Conservation (phyloP, 768 basidiomycete species). For the Ramaria sp. region DNA sequence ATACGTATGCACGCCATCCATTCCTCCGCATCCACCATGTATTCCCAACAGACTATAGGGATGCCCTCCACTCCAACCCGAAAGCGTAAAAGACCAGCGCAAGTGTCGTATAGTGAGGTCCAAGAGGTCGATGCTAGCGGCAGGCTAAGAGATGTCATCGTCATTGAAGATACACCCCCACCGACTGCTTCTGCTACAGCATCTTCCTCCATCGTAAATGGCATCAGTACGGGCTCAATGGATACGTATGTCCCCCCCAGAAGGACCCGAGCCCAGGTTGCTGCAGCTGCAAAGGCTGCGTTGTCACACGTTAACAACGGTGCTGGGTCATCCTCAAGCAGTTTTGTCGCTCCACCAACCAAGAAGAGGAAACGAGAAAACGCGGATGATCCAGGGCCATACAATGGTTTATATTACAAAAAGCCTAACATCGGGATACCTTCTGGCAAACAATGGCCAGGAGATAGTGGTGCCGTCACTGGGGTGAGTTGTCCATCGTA, state of each 20-base stretch:
- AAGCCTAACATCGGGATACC: slow-evolving; percentile 30
- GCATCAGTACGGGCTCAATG: slow-evolving; percentile 6
- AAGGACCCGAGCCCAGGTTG: slow-evolving; percentile 75
- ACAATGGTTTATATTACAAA: slow-evolving; percentile 7
- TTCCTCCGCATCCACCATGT: slow-evolving; percentile 6
- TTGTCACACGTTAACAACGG: slow-evolving; percentile 33
- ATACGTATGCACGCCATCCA: slow-evolving; percentile 9
- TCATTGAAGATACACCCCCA: slow-evolving; percentile 86
- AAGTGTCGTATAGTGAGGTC: slow-evolving; percentile 80
- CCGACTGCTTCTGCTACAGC: slow-evolving; percentile 31
- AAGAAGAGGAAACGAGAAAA: slow-evolving; percentile 82
- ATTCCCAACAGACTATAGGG: slow-evolving; percentile 9
- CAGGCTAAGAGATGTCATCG: slow-evolving; percentile 73
- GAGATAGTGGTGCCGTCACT: slow-evolving; percentile 48
- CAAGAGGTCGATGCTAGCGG: slow-evolving; percentile 78
- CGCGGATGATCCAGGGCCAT: slow-evolving; percentile 43
- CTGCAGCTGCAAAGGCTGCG: slow-evolving; percentile 67
- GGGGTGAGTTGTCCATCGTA: slow-evolving; percentile 48
- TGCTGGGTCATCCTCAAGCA: slow-evolving; percentile 30
- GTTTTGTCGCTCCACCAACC: slow-evolving; percentile 53
- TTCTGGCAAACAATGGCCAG: slow-evolving; percentile 56
- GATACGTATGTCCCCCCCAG: slow-evolving; percentile 54
- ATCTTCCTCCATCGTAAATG: slow-evolving; percentile 59
- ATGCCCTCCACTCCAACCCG: slow-evolving; percentile 23
- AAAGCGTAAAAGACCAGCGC: slow-evolving; percentile 71